phyloP scores from a whole-genome alignment of 768 basidiomycete genomes.

The Suillus paluster region DNA sequence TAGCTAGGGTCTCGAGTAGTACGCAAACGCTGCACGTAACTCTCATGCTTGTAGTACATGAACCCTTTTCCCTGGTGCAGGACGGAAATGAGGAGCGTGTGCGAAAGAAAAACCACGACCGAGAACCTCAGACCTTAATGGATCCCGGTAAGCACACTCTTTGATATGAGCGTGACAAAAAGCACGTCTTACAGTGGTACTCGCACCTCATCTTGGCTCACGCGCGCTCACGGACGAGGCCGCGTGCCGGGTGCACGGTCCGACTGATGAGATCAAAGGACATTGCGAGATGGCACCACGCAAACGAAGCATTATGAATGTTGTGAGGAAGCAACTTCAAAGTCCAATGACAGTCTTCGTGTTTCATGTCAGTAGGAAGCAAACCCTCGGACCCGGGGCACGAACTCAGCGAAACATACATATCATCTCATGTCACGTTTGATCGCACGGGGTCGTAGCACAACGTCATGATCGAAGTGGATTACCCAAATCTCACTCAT shows the following conservation, averaged over 20 bases:
- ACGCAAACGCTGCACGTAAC: background rate
- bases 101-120: background rate
- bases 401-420: background rate
- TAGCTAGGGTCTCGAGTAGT: background rate
- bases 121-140: background rate
- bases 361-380: background rate
- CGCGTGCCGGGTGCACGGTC: background rate
- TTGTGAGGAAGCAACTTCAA: background rate
- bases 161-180: background rate
- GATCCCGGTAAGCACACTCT: background rate
- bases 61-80: background rate
- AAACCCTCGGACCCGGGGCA: constrained; percentile 6
- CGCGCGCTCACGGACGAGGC: background rate
- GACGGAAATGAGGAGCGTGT: constrained; percentile 6
- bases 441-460: background rate
- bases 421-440: background rate
- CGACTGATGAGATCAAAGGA: background rate
- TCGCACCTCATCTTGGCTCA: background rate
- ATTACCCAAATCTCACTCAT: background rate
- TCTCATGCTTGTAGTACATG: background rate
- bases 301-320: background rate
- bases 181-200: background rate
- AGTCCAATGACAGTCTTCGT: constrained; percentile 3
- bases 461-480: background rate
- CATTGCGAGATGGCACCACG: background rate